A percentile compares a stretch with the other conserved stretches of the same genome.
These are phyloP conservation scores for Capronia epimyces DNA, from an alignment of 2,329 filamentous ascomycete genomes.

Conservation along the genomic window DNA sequence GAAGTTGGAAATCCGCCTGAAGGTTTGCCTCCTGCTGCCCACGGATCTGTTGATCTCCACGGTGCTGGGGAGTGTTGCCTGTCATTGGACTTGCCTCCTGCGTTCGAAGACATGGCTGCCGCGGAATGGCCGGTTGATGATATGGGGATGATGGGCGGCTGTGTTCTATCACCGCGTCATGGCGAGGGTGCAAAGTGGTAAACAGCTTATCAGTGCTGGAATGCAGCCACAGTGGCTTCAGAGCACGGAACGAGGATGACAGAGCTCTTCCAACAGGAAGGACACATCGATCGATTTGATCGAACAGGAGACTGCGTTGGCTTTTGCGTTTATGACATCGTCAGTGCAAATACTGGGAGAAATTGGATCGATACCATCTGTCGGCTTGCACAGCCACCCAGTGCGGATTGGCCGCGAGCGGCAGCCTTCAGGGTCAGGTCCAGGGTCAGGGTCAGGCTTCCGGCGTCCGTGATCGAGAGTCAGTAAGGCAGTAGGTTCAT, in stretches of 20 bases:
- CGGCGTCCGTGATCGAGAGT: too few relatives aligned
- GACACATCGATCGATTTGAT: neutral
- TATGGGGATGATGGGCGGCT: neutral
- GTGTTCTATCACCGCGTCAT: conserved; percentile 12
- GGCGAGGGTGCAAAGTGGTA: neutral
- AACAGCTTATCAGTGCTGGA: neutral
- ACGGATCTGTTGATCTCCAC: conserved; percentile 24
- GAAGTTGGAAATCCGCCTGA: conserved; percentile 46
- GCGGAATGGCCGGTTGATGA: neutral
- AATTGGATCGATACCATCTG: neutral
- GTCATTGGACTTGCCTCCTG: conserved; percentile 3
- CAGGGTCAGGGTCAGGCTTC: too few relatives aligned
- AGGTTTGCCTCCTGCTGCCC: conserved; percentile 35
- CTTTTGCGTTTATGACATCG: neutral
- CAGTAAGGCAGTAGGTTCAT: too few relatives aligned
- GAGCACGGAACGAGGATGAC: neutral
- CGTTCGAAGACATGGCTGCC: conserved; percentile 16
- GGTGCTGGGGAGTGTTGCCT: conserved; percentile 16
- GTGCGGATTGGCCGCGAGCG: too few relatives aligned
- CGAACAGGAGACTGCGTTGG: neutral
- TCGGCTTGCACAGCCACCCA: conserved; percentile 1
- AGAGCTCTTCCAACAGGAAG: neutral
- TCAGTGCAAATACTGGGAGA: neutral
- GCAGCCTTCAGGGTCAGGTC: too few relatives aligned
- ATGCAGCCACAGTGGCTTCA: neutral